A percentile compares a stretch with the other conserved stretches of the same genome.
phyloP scores from a whole-genome alignment of 257 asterid species.

The Solanum piurae region DNA sequence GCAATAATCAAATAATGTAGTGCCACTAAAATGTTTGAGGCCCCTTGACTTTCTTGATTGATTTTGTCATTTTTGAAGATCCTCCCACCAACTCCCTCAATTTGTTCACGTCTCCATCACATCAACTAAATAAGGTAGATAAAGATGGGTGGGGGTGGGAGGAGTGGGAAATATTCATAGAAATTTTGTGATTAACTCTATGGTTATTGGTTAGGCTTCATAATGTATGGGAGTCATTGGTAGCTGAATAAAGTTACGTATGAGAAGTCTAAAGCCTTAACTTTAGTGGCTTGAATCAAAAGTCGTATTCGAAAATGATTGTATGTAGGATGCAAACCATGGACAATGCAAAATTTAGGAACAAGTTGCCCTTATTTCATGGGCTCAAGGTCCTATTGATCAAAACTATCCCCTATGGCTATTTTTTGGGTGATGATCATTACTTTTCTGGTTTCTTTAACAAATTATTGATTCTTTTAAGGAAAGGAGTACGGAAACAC shows the following conservation, averaged over 20 bases:
- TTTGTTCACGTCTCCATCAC: not conserved
- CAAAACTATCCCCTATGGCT: not conserved
- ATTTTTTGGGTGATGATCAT: not conserved
- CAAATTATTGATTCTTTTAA: not conserved
- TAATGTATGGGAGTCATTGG: rapidly evolving
- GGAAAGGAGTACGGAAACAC: not conserved
- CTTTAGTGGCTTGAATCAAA: not conserved
- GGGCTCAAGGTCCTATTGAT: not conserved
- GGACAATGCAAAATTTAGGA: not conserved
- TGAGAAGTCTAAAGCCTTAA: no score
- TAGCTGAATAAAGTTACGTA: not conserved
- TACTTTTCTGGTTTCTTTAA: not conserved
- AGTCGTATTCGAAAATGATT: not conserved
- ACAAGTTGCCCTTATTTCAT: not conserved
- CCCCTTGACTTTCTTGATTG: not conserved
- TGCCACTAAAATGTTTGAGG: not conserved
- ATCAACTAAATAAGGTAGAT: not conserved
- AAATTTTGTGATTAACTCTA: no score
- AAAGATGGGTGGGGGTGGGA: not conserved
- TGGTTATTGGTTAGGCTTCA: not conserved
- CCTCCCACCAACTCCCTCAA: not conserved
- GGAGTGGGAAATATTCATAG: not conserved
- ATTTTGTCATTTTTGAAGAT: not conserved
- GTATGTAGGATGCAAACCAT: not conserved
- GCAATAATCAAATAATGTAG: not conserved